phyloP scores from a whole-genome alignment of 2,329 filamentous ascomycete genomes.

The Thyridium curvatum region DNA sequence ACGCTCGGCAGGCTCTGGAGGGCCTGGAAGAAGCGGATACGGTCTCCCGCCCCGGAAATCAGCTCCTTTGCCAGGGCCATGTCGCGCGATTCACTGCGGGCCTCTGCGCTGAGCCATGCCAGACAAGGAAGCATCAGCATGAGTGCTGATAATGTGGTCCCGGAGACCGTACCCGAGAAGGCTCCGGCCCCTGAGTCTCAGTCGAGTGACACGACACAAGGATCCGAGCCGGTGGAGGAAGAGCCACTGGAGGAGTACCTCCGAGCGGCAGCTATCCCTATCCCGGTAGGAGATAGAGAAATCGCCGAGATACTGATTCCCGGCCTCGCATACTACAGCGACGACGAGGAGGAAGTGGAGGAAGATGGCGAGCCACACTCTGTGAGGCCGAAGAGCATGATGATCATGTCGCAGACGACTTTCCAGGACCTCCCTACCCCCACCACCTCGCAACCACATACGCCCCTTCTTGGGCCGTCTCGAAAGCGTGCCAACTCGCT shows the following conservation, averaged over 20 bases:
- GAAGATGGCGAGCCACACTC: slow-evolving; percentile 21
- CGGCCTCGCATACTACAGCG: slow-evolving; percentile 55
- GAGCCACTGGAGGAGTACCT: slow-evolving; percentile 29
- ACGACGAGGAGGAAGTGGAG: slow-evolving; percentile 49
- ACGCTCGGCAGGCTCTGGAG: slow-evolving; percentile 88
- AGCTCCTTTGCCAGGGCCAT: slow-evolving; percentile 38
- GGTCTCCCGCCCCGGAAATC: slow-evolving; percentile 44
- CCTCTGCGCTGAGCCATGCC: slow-evolving; percentile 21
- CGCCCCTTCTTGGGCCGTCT: slow-evolving; percentile 4
- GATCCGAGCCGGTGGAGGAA: slow-evolving; percentile 4
- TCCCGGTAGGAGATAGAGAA: slow-evolving; percentile 62
- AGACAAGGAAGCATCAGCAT: slow-evolving; percentile 29
- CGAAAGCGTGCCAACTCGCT: slow-evolving; percentile 44
- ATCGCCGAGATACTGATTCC: slow-evolving; percentile 77
- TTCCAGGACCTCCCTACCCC: slow-evolving; percentile 24
- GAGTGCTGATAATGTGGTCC: slow-evolving; percentile 11
- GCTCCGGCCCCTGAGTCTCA: no score
- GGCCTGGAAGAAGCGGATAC: slow-evolving; percentile 84
- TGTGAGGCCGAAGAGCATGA: slow-evolving; percentile 41
- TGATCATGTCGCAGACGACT: slow-evolving; percentile 23
- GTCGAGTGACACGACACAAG: slow-evolving; percentile 2
- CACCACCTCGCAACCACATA: slow-evolving; percentile 2
- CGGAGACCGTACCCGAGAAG: no score
- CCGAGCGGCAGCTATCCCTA: slow-evolving; percentile 51
- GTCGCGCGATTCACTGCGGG: slow-evolving; percentile 38